phyloP scores from a whole-genome alignment of 2,329 filamentous ascomycete genomes.

The Trichophyton rubrum region DNA sequence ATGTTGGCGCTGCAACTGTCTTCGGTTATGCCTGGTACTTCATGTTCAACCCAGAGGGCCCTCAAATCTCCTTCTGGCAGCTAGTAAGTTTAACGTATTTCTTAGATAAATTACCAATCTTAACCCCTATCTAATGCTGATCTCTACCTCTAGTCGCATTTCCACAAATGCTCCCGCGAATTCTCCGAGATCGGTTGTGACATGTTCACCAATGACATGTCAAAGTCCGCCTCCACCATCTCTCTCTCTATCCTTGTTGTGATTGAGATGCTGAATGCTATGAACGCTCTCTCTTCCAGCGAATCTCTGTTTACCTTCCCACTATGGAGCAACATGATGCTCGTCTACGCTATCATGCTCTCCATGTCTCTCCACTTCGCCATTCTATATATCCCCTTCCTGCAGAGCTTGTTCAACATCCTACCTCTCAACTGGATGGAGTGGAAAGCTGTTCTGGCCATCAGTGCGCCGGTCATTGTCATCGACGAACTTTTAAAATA shows the following conservation, averaged over 20 bases:
- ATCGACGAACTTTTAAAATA: constrained; percentile 78
- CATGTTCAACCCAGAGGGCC: constrained; percentile 84
- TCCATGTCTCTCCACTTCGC: constrained; percentile 94
- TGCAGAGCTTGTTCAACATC: constrained; percentile 84
- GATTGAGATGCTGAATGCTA: constrained; percentile 98
- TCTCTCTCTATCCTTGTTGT: constrained; percentile 85
- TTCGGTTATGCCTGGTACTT: constrained; percentile 99
- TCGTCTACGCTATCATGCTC: constrained; percentile 83
- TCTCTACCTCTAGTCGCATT: constrained; percentile 47
- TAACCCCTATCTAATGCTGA: constrained; percentile 8
- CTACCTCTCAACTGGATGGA: constrained; percentile 72
- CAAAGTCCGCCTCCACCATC: constrained; percentile 82
- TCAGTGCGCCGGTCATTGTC: constrained; percentile 83
- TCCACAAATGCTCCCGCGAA: constrained; percentile 77
- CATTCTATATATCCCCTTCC: constrained; percentile 78
- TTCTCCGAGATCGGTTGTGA: constrained; percentile 84
- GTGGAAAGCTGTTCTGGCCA: constrained; percentile 80
- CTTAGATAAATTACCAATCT: background rate
- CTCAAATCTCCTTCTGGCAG: constrained; percentile 83
- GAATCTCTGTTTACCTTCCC: constrained; percentile 88
- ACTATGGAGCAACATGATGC: constrained; percentile 97
- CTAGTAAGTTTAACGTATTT: constrained; percentile 39
- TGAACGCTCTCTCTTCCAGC: constrained; percentile 92
- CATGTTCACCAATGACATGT: constrained; percentile 79
- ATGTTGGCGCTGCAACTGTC: constrained; percentile 89